Conservation (phyloP, 805 yeast genomes). For the Candida mattraensis region DNA sequence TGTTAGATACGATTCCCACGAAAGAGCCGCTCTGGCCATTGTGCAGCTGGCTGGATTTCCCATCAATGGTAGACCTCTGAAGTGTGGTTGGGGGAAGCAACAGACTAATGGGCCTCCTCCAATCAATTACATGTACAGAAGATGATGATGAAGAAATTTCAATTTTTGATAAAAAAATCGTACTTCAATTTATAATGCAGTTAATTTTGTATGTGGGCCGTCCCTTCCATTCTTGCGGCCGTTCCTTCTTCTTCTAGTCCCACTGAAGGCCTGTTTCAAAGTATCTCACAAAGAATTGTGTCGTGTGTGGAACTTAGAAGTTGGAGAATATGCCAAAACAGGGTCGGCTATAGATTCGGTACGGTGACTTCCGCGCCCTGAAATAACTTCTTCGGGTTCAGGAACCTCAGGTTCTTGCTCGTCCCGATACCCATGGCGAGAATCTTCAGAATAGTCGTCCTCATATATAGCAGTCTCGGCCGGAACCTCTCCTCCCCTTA, state of each 20-base stretch:
- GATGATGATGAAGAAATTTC: constrained; percentile 9
- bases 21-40: constrained; percentile 85
- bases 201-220: constrained; percentile 7
- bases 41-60: constrained; percentile 71
- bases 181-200: constrained; percentile 11
- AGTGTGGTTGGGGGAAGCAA: constrained; percentile 83
- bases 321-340: too few relatives aligned
- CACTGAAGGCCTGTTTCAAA: too few relatives aligned
- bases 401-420: too few relatives aligned
- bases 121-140: constrained; percentile 25
- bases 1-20: constrained; percentile 83
- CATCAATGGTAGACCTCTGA: constrained; percentile 74
- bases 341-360: too few relatives aligned
- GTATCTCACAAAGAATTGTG: too few relatives aligned
- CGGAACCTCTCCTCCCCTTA: not conserved
- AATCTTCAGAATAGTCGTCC: constrained; percentile 1
- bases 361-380: too few relatives aligned
- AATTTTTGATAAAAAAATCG: constrained; percentile 1
- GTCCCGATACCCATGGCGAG: not conserved
- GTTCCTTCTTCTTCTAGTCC: not conserved
- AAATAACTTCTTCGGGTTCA: too few relatives aligned
- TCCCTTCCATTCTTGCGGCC: constrained; percentile 2
- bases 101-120: constrained; percentile 22
- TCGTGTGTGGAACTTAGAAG: too few relatives aligned
- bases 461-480: constrained; percentile 4